Percentiles rank a stretch among this genome's conserved stretches.
phyloP scores from a whole-genome alignment of 106 monocot species.

The Dioscorea alata region DNA sequence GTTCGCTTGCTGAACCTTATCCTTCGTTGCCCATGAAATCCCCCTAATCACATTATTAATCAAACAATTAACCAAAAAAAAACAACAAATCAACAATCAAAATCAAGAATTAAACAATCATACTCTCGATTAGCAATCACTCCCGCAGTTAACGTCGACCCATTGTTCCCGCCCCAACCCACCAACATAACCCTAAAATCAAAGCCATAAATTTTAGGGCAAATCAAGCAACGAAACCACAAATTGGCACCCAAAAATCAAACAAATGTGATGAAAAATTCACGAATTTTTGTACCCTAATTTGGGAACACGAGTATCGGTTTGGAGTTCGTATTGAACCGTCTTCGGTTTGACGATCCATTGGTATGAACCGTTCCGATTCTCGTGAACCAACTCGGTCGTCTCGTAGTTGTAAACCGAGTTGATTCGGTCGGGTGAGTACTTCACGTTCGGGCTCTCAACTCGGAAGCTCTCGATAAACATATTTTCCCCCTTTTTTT shows the following conservation, averaged over 20 bases:
- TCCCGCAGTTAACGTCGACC: constrained; percentile 86
- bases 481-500: constrained; percentile 31
- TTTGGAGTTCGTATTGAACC: constrained; percentile 77
- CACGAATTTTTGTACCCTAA: constrained; percentile 50
- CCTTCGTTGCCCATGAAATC: constrained; percentile 97
- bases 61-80: neutral
- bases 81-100: neutral
- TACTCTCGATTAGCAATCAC: constrained; percentile 95
- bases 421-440: constrained; percentile 62
- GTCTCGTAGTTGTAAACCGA: constrained; percentile 84
- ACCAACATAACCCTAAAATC: constrained; percentile 77
- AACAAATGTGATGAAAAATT: neutral
- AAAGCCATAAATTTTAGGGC: neutral
- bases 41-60: constrained; percentile 31
- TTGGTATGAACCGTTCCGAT: constrained; percentile 53
- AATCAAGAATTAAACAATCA: constrained; percentile 6
- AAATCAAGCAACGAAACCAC: too few relatives aligned
- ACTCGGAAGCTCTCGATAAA: constrained; percentile 90
- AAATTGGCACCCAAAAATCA: neutral
- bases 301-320: constrained; percentile 67
- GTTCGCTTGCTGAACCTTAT: constrained; percentile 88
- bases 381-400: constrained; percentile 89
- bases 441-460: constrained; percentile 89
- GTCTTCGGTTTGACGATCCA: constrained; percentile 91
- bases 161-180: constrained; percentile 99